These are phyloP conservation scores for Pseudomonodictys pantanalensis DNA, from an alignment of 495 filamentous ascomycete genomes.

Conservation along the genomic window DNA sequence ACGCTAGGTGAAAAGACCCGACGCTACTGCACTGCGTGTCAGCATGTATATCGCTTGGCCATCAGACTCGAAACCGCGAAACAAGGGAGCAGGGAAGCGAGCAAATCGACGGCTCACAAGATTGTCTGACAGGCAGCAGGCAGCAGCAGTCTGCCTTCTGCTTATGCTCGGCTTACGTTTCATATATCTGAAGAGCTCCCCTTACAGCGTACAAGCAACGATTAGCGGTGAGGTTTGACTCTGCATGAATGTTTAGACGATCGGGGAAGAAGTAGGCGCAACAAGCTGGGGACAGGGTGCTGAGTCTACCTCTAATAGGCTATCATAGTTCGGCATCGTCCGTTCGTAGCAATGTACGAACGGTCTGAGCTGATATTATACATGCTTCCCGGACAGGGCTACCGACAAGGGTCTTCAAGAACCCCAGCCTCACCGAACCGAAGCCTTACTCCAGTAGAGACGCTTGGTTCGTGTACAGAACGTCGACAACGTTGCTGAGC, in stretches of 20 bases:
- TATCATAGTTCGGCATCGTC: no score
- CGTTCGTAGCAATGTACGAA: background rate
- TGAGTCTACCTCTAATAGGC: no score
- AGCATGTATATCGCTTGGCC: slow-evolving; percentile 4
- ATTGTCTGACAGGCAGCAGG: background rate
- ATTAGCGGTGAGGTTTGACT: slow-evolving; percentile 14
- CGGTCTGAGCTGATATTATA: slow-evolving; percentile 20
- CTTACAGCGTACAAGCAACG: background rate
- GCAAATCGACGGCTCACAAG: background rate
- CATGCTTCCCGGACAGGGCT: slow-evolving; percentile 6
- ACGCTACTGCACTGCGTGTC: slow-evolving; percentile 6
- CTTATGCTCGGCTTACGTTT: slow-evolving; percentile 9
- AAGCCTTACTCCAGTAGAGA: slow-evolving; percentile 77
- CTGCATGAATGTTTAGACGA: no score
- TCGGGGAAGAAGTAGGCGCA: no score
- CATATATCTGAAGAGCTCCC: slow-evolving; percentile 16
- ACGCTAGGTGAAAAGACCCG: slow-evolving; percentile 12
- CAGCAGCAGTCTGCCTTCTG: background rate
- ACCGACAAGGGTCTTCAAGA: background rate
- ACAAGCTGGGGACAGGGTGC: no score
- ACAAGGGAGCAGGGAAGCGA: background rate
- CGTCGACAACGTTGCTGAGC: slow-evolving; percentile 95
- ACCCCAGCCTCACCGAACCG: background rate
- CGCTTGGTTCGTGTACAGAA: slow-evolving; percentile 95
- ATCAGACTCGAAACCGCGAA: slow-evolving; percentile 3